Evolutionary conservation across 306 rosid genomes (phyloP).

Genomic region (Delonix regia): DNA sequence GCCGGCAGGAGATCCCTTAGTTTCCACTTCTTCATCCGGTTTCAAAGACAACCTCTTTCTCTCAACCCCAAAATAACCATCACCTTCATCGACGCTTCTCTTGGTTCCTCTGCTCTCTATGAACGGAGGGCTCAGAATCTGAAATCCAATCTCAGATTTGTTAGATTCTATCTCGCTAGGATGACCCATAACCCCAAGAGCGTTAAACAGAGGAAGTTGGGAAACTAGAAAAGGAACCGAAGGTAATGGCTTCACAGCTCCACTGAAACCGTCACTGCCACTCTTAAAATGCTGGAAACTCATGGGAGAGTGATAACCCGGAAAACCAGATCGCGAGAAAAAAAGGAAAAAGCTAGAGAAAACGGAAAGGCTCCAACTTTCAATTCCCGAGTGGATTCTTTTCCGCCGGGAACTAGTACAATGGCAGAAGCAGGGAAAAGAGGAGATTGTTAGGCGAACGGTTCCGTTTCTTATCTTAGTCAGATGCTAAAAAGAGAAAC

Average conservation of each 20-base stretch:
- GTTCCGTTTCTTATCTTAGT: neutral
- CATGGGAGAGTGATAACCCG: slow-evolving; percentile 34
- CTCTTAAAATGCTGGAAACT: slow-evolving; percentile 33
- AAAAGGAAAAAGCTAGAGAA: neutral
- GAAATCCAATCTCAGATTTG: slow-evolving; percentile 43
- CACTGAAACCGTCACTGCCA: slow-evolving; percentile 21
- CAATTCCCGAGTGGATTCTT: neutral
- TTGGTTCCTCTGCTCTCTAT: slow-evolving; percentile 4
- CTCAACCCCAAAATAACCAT: slow-evolving; percentile 22
- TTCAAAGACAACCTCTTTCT: slow-evolving; percentile 35
- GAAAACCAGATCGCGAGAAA: neutral
- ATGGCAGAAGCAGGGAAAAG: neutral
- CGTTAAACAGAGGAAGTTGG: slow-evolving; percentile 19
- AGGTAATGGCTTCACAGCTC: slow-evolving; percentile 29
- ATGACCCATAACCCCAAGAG: slow-evolving; percentile 24
- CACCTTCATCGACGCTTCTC: neutral
- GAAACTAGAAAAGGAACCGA: slow-evolving; percentile 15
- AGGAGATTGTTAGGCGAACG: neutral
- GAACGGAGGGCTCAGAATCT: slow-evolving; percentile 42
- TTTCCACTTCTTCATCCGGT: slow-evolving; percentile 36
- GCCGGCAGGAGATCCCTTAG: slow-evolving; percentile 25
- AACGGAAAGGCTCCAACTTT: neutral
- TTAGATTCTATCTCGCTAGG: neutral
- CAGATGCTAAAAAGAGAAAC: neutral
- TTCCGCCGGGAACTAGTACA: neutral